Base-by-base conservation (phyloP, 2,329 filamentous ascomycete genomes). In the Colletotrichum sp. region DNA sequence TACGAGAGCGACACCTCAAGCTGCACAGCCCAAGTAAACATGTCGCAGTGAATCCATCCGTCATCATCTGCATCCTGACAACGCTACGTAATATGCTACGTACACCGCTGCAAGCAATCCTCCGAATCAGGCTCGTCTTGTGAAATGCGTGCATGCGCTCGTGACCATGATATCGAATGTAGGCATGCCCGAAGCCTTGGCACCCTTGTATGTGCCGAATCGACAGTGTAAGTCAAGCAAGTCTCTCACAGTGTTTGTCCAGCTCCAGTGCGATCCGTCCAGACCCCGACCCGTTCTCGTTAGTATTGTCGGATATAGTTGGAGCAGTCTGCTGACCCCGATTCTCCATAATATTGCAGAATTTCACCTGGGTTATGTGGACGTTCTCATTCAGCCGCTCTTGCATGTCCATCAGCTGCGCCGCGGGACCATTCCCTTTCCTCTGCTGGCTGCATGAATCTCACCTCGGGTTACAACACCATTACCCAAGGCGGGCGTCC, bases 201-300 rank as follows among this genome's bases (percentile, higher is more conserved):
- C 68, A 16, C 11, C 27, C 33, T 24, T 33, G 27, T 29, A 29
- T 24, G 11, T 51, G 34, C 27, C 43, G 43, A 36, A 16, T 58
- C n/a, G 43, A 66, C 68, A 73, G 71, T 73, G 68, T 34, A 33
- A 47, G 55, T 55, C 31, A n/a, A 57, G 9, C 11, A 21, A 5
- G 15, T 34, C 24, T 66, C 62, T 66, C 43, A 73, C 71, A 70
- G 67, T 73, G 71, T 73, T 73, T 73, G 67, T 21, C 62, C 31
- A 27, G 36, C 43, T 12, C 12, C 21, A 51, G n/a, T 54, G 33
- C 21, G 43, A 51, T 51, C 43, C n/a, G 43, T 47, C 24, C 24
- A 63, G 51, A 59, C 16, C 33, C 51, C 15, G 63, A 21, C 21
- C 5, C 36, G n/a, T 21, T 29, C 12, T 57, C 31, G 38, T 66